Base-by-base conservation (phyloP, 345 rosid species). In the Eucalyptus urophylla region DNA sequence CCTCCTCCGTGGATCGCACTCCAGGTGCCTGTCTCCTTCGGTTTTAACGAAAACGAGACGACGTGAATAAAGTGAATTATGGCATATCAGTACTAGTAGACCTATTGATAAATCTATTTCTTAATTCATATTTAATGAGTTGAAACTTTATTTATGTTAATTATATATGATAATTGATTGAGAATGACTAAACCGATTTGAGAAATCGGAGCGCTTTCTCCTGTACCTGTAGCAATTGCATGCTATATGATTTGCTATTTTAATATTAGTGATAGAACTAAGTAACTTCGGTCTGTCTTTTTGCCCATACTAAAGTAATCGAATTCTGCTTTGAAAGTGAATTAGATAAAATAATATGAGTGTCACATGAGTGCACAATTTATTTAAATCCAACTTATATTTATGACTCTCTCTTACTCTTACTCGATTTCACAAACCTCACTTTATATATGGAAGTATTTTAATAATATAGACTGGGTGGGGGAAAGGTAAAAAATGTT, bases 221-320 rank as follows among this genome's bases (percentile, higher is more conserved):
- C 1, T 49, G 14, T 49, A 49, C 2, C 14, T 5, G 5, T 49
- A 49, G 15, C 1, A 0, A 13, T 49, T 49, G 15, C 3, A 40
- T 40, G 40, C 40, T 4, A 5, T 4, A 40, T 40, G 40, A 40
- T 40, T 40, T 40, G 40, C 40, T 40, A 40, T 40, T 40, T 40
- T 40, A 40, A 40, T 40, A 40, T 40, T 40, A 40, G 40, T 40
- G 40, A 40, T 40, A 40, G 40, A 40, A 40, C 40, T 40, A 40
- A 40, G 40, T 5, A 40, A 40, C 40, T 40, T 40, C 40, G 4
- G 40, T 40, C 40, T 40, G 5, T 40, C 40, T 40, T 40, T 40
- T 4, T 40, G 40, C 40, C 5, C 5, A 5, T 40, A 40, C 40
- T 40, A 5, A 40, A 40, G 40, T 40, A 40, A 40, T 5, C 40